Evolutionary conservation across 2,329 filamentous ascomycete genomes (phyloP).

Genomic region (Graphilbum ipis-grandicollis): DNA sequence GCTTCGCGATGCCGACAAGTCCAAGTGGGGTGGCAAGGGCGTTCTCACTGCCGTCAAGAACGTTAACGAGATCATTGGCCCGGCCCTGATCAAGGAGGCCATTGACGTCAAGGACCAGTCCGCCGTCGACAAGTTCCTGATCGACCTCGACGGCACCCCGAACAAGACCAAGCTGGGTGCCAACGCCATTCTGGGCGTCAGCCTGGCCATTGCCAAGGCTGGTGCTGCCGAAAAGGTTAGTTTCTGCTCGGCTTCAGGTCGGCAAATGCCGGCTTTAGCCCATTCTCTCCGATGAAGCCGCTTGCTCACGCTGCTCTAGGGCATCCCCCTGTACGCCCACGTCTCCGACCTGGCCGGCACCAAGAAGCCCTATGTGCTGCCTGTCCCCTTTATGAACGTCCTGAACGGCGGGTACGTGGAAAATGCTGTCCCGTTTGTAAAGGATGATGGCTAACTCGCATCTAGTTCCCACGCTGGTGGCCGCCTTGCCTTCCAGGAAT

Average conservation of each 20-base stretch:
- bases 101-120: slow-evolving; percentile 77
- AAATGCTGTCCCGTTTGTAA: too few relatives aligned
- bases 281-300: too few relatives aligned
- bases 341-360: slow-evolving; percentile 75
- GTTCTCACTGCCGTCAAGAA: slow-evolving; percentile 74
- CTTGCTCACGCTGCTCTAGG: too few relatives aligned
- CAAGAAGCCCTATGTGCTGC: slow-evolving; percentile 6
- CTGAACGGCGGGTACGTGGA: slow-evolving; percentile 39
- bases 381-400: slow-evolving; percentile 6
- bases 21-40: slow-evolving; percentile 75
- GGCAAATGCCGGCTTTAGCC: too few relatives aligned
- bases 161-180: slow-evolving; percentile 82
- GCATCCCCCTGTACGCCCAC: slow-evolving; percentile 73
- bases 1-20: slow-evolving; percentile 79
- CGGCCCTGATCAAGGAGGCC: slow-evolving; percentile 65
- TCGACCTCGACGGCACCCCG: slow-evolving; percentile 64
- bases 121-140: slow-evolving; percentile 69
- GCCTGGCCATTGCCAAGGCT: slow-evolving; percentile 71
- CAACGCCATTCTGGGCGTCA: slow-evolving; percentile 78
- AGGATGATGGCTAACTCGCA: not conserved
- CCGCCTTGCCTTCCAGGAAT: slow-evolving; percentile 86
- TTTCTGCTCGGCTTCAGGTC: not conserved
- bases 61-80: slow-evolving; percentile 67
- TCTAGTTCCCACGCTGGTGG: slow-evolving; percentile 84
- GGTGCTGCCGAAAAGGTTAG: slow-evolving; percentile 69